Evolutionary conservation across 2,329 filamentous ascomycete species (phyloP), one percentile per base, ranked within the genome.

Genomic region (Ascomycota sp.): DNA sequence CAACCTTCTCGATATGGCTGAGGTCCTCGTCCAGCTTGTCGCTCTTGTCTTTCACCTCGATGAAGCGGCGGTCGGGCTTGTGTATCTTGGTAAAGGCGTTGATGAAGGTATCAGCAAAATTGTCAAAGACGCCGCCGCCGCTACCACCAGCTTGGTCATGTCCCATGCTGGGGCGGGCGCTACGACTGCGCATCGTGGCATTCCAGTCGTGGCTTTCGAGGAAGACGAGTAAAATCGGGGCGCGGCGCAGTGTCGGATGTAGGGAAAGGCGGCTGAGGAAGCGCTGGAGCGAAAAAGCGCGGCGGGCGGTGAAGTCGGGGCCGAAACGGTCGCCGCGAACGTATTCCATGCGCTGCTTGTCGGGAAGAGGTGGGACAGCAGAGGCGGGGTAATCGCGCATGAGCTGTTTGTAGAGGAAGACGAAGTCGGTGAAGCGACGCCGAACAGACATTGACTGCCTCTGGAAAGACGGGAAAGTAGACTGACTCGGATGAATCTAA

Each of bases 311-410:
- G 52, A 98, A 98, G 56, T 95, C 89, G 33, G 76, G 58, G 7
- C 84, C 83, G 55, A 98, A 98, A 40, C 89, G 77, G 59, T 95
- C 86, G 44, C 89, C 89, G 27, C 84, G 79, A 34, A 95, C 89
- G 50, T 95, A 95, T 50, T 92, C 83, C 80, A 98, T 92, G 57
- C 91, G 91, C 63, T 95, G 86, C 64, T 95, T 98, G 58, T 95
- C 89, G 35, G 89, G 89, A 35, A 98, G 64, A 32, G 89, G 89
- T 25, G 89, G 89, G 4, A 98, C 81, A 32, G 89, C 89, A 54
- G 78, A 81, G 58, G 82, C 80, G 38, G 83, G 81, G 47, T 82
- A 95, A 52, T 93, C 84, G 50, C 74, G 75, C 41, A 67, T 73
- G 34, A 98, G 72, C 26, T 80, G 76, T 57, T 92, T 93, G 61